phyloP scores from a whole-genome alignment of 176 grass and related monocot genomes.

The Eleusine coracana region DNA sequence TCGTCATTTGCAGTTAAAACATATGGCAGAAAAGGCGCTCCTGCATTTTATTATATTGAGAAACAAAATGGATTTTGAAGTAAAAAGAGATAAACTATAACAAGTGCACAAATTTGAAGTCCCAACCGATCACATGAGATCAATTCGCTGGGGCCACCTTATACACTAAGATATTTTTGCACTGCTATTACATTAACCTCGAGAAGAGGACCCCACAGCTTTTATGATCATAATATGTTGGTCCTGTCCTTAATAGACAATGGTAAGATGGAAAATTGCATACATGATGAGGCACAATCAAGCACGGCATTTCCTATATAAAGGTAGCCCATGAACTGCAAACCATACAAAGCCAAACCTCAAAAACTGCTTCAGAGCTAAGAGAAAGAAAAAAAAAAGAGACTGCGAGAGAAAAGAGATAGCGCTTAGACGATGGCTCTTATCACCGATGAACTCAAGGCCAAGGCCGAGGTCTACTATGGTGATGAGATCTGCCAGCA shows the following conservation, averaged over 20 bases:
- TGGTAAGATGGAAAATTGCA: constrained; percentile 47
- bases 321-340: constrained; percentile 33
- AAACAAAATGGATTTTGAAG: background rate
- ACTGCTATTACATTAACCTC: constrained; percentile 20
- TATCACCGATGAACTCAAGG: constrained; percentile 55
- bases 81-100: background rate
- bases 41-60: background rate
- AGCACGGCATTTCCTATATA: constrained; percentile 59
- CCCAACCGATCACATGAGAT: constrained; percentile 9
- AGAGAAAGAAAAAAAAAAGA: constrained; percentile 3
- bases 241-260: constrained; percentile 37
- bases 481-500: constrained; percentile 75
- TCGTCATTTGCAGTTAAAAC: constrained; percentile 8
- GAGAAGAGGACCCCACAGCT: constrained; percentile 36
- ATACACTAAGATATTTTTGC: constrained; percentile 40
- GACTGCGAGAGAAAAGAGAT: constrained; percentile 29
- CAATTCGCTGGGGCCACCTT: constrained; percentile 21
- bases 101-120: background rate
- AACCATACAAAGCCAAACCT: constrained; percentile 44
- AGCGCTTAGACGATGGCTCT: constrained; percentile 50
- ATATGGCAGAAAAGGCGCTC: background rate
- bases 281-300: constrained; percentile 38
- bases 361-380: constrained; percentile 30
- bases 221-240: constrained; percentile 45
- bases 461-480: constrained; percentile 80